Evolutionary conservation across 2,329 filamentous ascomycete species (phyloP), one percentile per base, ranked within the genome.

Genomic region (Calonectria naviculata): DNA sequence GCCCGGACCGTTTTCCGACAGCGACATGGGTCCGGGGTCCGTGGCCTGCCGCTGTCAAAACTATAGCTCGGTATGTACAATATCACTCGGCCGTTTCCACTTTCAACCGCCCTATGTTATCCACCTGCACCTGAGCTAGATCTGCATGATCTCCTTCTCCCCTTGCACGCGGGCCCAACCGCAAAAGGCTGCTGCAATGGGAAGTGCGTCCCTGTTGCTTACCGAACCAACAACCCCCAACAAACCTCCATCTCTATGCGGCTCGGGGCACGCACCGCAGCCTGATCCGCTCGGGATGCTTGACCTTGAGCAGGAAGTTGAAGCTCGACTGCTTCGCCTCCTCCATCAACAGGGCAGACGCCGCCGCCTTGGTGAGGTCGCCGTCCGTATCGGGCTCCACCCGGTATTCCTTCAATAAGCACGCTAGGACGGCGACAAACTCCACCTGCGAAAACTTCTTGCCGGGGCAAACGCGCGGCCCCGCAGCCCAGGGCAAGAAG

Each of bases 371-470:
- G 69, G 68, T 62, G 24, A 36, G 21, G 9, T 46, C 29, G 21
- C 42, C 72, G 15, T 62, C 73, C 9, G 58, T 62, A 9, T 75
- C 68, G 2, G 74, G 74, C 67, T 76, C 74, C 64, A 76, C 73
- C 21, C 28, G 64, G 36, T 74, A 75, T 5, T 65, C 67, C 58
- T 73, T 73, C 17, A 75, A 41, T 9, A 77, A 61, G 5, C 70
- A 68, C 9, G 74, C 73, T 62, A 77, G 56, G 29, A 74, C 73
- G 17, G 75, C 75, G 28, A 77, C 75, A 34, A 77, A 77, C 26
- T 77, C 75, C 5, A 76, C 75, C 28, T 77, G 75, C 1, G 75
- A 77, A 46, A 77, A 77, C 68, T 76, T 76, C 52, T 72, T 77
- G 26, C 75, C 75, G 3, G 73, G 73, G 46, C 74, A 76, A 1